phyloP scores from a whole-genome alignment of 1,284 basidiomycete genomes.

The Ceratobasidium sp. region DNA sequence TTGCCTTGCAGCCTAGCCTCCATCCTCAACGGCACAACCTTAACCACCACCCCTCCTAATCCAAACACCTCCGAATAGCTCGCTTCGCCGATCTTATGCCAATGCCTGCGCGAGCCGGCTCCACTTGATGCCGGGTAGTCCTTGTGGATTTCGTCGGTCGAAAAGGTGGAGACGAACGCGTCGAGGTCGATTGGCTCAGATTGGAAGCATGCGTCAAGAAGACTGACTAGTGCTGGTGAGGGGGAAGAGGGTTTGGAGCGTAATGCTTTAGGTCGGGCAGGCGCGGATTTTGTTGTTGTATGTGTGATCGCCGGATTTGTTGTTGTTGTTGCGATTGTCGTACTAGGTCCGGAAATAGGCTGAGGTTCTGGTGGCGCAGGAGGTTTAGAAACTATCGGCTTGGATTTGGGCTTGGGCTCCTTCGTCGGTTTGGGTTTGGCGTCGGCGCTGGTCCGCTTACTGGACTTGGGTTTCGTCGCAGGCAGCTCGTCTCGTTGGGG shows the following conservation, averaged over 20 bases:
- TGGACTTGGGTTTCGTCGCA: neutral
- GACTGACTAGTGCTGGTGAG: neutral
- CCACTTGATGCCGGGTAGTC: conserved; percentile 60
- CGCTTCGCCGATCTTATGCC: conserved; percentile 91
- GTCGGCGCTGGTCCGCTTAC: neutral
- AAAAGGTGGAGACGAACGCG: conserved; percentile 80
- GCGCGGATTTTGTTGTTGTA: neutral
- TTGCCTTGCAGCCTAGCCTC: conserved; percentile 53
- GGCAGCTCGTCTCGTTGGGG: neutral
- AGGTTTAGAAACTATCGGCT: neutral
- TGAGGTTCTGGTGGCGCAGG: neutral
- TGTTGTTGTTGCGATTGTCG: neutral
- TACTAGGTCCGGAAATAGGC: neutral
- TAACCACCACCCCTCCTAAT: conserved; percentile 84
- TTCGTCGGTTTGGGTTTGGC: neutral
- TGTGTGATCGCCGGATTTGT: neutral
- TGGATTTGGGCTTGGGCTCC: neutral
- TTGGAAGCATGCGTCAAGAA: conserved; percentile 37
- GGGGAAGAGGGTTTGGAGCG: neutral
- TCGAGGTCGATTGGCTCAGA: conserved; percentile 66
- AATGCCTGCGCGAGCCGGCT: conserved; percentile 49
- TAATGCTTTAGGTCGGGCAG: neutral
- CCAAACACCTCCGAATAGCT: conserved; percentile 98
- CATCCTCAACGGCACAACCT: conserved; percentile 80
- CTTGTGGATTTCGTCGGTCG: conserved; percentile 60